Percentiles rank a stretch among this genome's conserved stretches.
Conservation (phyloP, 257 asterid genomes). For the Forsythia viridissima region DNA sequence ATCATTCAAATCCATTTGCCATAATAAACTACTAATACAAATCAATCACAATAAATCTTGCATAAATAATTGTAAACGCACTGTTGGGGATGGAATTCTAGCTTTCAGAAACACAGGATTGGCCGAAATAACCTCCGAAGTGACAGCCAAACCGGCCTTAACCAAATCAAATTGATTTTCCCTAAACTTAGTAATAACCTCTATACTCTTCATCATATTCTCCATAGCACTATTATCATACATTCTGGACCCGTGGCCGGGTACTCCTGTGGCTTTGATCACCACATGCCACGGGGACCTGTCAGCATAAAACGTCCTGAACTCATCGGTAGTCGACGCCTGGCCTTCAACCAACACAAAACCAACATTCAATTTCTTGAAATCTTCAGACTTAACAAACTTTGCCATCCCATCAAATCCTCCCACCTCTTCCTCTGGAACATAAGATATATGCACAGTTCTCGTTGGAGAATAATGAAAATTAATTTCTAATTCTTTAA, state of each 20-base stretch:
- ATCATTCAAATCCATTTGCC: constrained; percentile 25
- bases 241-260: constrained; percentile 91
- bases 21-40: neutral
- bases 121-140: constrained; percentile 82
- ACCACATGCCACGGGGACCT: constrained; percentile 84
- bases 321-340: constrained; percentile 75
- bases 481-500: constrained; percentile 35
- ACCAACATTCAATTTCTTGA: constrained; percentile 65
- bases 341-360: constrained; percentile 94
- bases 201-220: constrained; percentile 84
- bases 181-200: constrained; percentile 76
- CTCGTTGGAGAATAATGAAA: constrained; percentile 46
- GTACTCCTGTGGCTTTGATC: constrained; percentile 67
- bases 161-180: constrained; percentile 71
- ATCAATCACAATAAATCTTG: constrained; percentile 16
- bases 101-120: constrained; percentile 85
- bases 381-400: constrained; percentile 58
- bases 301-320: constrained; percentile 85
- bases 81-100: constrained; percentile 67
- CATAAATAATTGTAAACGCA: constrained; percentile 32
- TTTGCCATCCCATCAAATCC: constrained; percentile 87
- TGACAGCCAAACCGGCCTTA: constrained; percentile 69
- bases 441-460: constrained; percentile 61
- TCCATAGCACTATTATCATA: constrained; percentile 79
- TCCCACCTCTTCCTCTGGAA: constrained; percentile 89